phyloP scores from a whole-genome alignment of 768 basidiomycete genomes.

The Russula vinacea region DNA sequence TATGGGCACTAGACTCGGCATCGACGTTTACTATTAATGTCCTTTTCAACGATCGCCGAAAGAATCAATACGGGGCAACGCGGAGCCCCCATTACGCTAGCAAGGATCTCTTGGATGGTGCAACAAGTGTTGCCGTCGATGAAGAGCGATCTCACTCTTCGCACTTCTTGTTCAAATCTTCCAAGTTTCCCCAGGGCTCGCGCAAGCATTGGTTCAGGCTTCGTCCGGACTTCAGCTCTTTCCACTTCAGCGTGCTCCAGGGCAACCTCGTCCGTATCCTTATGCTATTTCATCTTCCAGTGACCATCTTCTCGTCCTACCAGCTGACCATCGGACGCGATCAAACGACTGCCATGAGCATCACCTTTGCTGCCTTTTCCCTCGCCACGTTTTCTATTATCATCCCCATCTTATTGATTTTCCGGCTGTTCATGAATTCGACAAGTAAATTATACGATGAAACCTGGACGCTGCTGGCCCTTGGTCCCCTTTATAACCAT shows the following conservation, averaged over 20 bases:
- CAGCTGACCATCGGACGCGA: slow-evolving; percentile 64
- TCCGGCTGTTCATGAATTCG: slow-evolving; percentile 74
- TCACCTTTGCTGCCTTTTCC: slow-evolving; percentile 76
- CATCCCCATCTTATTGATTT: slow-evolving; percentile 68
- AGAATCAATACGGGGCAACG: slow-evolving; percentile 34
- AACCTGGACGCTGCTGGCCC: slow-evolving; percentile 82
- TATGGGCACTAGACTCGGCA: slow-evolving; percentile 71
- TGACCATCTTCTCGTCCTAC: slow-evolving; percentile 89
- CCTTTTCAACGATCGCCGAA: slow-evolving; percentile 30
- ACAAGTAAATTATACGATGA: slow-evolving; percentile 94
- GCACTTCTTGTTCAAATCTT: slow-evolving; percentile 40
- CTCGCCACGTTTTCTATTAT: slow-evolving; percentile 78
- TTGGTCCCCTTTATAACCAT: slow-evolving; percentile 93
- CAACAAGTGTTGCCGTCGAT: slow-evolving; percentile 38
- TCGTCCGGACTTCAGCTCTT: slow-evolving; percentile 64
- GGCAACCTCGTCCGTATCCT: slow-evolving; percentile 92
- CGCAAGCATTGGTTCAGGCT: slow-evolving; percentile 51
- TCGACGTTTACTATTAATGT: slow-evolving; percentile 40
- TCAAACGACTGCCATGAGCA: slow-evolving; percentile 53
- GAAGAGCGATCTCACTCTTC: slow-evolving; percentile 51
- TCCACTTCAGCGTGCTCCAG: slow-evolving; percentile 76
- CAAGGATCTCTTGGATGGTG: slow-evolving; percentile 51
- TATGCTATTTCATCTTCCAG: slow-evolving; percentile 89
- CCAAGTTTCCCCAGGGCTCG: slow-evolving; percentile 40
- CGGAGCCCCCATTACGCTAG: slow-evolving; percentile 46